A percentile compares a stretch with the other conserved stretches of the same genome.
Conservation (phyloP, 164 flowering plant genomes). For the Nymphaea thermarum region DNA sequence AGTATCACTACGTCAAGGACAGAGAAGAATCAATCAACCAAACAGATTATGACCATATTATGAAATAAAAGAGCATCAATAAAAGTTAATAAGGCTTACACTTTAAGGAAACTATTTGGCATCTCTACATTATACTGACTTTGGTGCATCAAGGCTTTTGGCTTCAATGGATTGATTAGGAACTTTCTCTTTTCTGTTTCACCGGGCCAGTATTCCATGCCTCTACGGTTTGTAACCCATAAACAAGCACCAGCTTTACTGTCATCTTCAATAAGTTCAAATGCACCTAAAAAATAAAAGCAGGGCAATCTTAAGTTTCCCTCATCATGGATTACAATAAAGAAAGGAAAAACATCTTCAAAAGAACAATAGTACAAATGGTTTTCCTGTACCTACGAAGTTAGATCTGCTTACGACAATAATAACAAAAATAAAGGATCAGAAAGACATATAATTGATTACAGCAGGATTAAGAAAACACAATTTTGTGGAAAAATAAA, state of each 20-base stretch:
- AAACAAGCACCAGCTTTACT: constrained; percentile 85
- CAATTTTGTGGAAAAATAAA: too few species aligned
- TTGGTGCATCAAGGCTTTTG: constrained; percentile 15
- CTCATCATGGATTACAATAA: too few species aligned
- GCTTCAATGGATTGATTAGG: constrained; percentile 20
- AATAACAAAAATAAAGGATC: too few species aligned
- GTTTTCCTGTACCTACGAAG: too few species aligned
- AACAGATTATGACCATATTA: neutral
- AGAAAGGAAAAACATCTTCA: too few species aligned
- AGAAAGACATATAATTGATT: too few species aligned
- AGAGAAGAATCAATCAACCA: neutral
- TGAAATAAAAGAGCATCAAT: neutral
- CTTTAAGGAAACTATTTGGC: constrained; percentile 71
- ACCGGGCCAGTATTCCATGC: constrained; percentile 93
- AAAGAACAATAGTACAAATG: too few species aligned
- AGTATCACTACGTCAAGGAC: neutral
- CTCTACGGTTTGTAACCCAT: constrained; percentile 87
- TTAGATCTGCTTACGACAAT: too few species aligned
- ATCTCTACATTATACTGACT: constrained; percentile 22
- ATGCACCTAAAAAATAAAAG: constrained; percentile 39
- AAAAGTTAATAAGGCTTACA: constrained; percentile 21
- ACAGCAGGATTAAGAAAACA: too few species aligned
- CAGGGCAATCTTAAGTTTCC: too few species aligned
- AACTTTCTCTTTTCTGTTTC: constrained; percentile 79
- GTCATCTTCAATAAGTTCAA: constrained; percentile 82